Evolutionary conservation across 2,329 filamentous ascomycete species (phyloP).

Genomic region (Ascochyta koolunga): DNA sequence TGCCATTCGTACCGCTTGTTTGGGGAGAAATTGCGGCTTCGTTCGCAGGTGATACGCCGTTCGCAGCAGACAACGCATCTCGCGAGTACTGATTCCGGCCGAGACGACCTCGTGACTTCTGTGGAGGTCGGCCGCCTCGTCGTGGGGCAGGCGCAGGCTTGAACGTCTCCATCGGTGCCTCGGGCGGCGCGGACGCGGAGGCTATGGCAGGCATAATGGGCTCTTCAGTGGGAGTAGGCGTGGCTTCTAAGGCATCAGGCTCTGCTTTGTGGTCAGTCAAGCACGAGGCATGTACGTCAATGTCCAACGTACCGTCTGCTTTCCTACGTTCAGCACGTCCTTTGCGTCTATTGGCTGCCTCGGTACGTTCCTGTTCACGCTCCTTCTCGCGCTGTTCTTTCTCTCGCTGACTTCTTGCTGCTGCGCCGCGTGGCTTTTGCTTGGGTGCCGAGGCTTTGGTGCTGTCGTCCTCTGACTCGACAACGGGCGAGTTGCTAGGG

Average conservation of each 20-base stretch:
- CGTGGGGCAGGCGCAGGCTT: conserved; percentile 40
- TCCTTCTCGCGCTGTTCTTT: conserved; percentile 70
- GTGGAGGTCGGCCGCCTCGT: conserved; percentile 44
- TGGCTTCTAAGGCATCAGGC: conserved; percentile 34
- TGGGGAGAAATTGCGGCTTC: conserved; percentile 43
- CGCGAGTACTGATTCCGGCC: conserved; percentile 49
- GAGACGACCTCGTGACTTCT: conserved; percentile 41
- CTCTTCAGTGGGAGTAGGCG: conserved; percentile 36
- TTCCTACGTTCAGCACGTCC: conserved; percentile 80
- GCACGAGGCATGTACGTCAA: conserved; percentile 19
- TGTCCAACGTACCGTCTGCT: conserved; percentile 69
- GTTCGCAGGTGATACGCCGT: conserved; percentile 41
- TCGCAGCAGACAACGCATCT: conserved; percentile 41
- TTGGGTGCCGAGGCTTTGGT: conserved; percentile 51
- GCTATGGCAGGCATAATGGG: conserved; percentile 25
- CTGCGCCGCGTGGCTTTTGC: conserved; percentile 55
- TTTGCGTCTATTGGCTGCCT: conserved; percentile 80
- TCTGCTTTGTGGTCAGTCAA: conserved; percentile 35
- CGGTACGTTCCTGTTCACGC: conserved; percentile 72
- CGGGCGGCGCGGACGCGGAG: conserved; percentile 35
- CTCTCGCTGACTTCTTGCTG: conserved; percentile 59
- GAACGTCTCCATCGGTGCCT: conserved; percentile 29
- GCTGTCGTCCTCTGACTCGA: conserved; percentile 75
- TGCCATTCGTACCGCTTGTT: conserved; percentile 39
- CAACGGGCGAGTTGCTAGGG: conserved; percentile 56